Conservation (phyloP, 2,329 filamentous ascomycete genomes). For the Pseudophaeomoniella oleicola region DNA sequence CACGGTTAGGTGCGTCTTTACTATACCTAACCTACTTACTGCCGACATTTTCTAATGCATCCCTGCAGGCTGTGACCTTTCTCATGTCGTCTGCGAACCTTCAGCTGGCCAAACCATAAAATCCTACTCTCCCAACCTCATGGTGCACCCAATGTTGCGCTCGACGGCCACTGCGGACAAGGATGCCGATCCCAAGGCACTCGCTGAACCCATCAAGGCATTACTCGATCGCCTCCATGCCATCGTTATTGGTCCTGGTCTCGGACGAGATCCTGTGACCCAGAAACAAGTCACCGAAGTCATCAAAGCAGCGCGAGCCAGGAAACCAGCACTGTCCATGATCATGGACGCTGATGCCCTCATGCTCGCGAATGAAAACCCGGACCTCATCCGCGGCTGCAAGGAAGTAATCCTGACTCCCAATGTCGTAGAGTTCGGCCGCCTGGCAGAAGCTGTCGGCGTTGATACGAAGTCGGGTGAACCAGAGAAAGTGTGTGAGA, state of each 20-base stretch:
- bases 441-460: conserved; percentile 61
- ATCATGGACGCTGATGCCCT: conserved; percentile 89
- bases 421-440: conserved; percentile 83
- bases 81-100: conserved; percentile 91
- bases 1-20: conserved; percentile 54
- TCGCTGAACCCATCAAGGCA: conserved; percentile 56
- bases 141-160: conserved; percentile 94
- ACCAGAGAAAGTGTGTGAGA: conserved; percentile 42
- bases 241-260: conserved; percentile 79
- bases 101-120: conserved; percentile 81
- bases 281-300: conserved; percentile 71
- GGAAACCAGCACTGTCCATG: conserved; percentile 50
- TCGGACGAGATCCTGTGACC: conserved; percentile 82
- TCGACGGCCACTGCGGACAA: conserved; percentile 48
- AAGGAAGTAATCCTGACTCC: conserved; percentile 77
- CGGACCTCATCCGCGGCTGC: conserved; percentile 67
- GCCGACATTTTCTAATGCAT: too few relatives aligned
- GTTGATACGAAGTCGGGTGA: conserved; percentile 33
- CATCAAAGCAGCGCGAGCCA: conserved; percentile 60
- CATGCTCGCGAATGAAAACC: conserved; percentile 58
- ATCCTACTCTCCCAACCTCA: conserved; percentile 92
- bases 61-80: conserved; percentile 65
- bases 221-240: conserved; percentile 83
- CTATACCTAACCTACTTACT: too few relatives aligned
- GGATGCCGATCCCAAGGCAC: conserved; percentile 34